A percentile compares a stretch with the other conserved stretches of the same genome.
Evolutionary conservation across 2,329 filamentous ascomycete species (phyloP).

Genomic region (Colletotrichum coccodes): DNA sequence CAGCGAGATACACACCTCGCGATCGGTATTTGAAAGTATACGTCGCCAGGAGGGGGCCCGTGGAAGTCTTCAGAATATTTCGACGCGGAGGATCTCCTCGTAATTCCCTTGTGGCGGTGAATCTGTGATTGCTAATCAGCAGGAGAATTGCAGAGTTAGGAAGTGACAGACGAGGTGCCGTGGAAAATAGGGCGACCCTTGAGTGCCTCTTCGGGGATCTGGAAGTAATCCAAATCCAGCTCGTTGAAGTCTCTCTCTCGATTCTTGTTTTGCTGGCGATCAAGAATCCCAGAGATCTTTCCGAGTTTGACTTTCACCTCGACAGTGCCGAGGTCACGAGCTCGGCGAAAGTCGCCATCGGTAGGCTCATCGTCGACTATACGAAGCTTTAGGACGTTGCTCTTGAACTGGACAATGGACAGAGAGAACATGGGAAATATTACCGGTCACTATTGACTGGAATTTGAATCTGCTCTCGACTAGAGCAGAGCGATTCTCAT

Average conservation of each 20-base stretch:
- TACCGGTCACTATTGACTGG: conserved; percentile 40
- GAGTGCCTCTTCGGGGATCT: conserved; percentile 45
- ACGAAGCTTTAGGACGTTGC: neutral
- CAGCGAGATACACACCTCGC: conserved; percentile 27
- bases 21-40: conserved; percentile 47
- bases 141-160: no score
- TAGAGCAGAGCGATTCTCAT: conserved; percentile 20
- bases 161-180: conserved; percentile 40
- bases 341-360: conserved; percentile 13
- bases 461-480: conserved; percentile 38
- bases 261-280: neutral
- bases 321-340: conserved; percentile 40
- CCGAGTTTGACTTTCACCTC: conserved; percentile 35
- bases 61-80: neutral
- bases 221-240: conserved; percentile 20
- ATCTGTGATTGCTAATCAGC: neutral
- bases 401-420: neutral
- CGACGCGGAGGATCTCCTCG: neutral
- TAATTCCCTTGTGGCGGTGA: neutral
- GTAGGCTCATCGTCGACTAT: conserved; percentile 37
- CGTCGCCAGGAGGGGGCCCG: conserved; percentile 37
- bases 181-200: conserved; percentile 47
- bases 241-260: neutral
- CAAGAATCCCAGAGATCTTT: neutral
- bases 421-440: neutral